Conservation (phyloP, 441 rosid species). For the Aleurites moluccanus region DNA sequence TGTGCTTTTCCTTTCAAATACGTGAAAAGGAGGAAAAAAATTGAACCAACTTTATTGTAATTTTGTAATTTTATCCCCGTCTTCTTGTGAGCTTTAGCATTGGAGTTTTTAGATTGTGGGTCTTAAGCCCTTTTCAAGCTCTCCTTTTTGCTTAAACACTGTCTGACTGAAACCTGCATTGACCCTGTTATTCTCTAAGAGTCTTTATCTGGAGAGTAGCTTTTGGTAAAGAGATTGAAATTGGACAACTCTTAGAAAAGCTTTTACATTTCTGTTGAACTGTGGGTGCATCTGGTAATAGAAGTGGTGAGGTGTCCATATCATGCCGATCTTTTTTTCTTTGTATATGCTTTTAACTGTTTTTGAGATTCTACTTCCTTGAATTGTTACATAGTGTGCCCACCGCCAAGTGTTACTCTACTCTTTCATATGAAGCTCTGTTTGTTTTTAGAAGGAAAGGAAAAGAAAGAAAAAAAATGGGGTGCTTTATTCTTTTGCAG, state of each 20-base stretch:
- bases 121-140: constrained; percentile 24
- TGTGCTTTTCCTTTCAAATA: constrained; percentile 10
- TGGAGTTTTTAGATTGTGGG: constrained; percentile 28
- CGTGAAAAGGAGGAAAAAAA: constrained; percentile 24
- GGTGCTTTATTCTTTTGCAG: constrained; percentile 33
- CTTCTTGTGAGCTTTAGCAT: constrained; percentile 3
- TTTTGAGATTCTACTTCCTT: constrained; percentile 20
- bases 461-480: background rate
- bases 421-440: constrained; percentile 14
- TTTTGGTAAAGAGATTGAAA: constrained; percentile 34
- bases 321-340: constrained; percentile 12
- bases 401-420: constrained; percentile 2
- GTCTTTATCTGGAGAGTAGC: constrained; percentile 23
- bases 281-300: constrained; percentile 1
- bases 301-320: constrained; percentile 13
- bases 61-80: constrained; percentile 20
- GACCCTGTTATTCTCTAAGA: constrained; percentile 32
- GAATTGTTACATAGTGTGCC: constrained; percentile 15
- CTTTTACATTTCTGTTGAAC: constrained; percentile 5
- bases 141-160: constrained; percentile 16
- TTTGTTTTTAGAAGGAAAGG: constrained; percentile 12
- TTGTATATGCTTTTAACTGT: constrained; percentile 14
- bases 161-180: constrained; percentile 22
- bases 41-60: constrained; percentile 30
- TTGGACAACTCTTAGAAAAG: constrained; percentile 39